Conservation (phyloP, 1,284 basidiomycete genomes). For the Anthracocystis panici-leucophaei region DNA sequence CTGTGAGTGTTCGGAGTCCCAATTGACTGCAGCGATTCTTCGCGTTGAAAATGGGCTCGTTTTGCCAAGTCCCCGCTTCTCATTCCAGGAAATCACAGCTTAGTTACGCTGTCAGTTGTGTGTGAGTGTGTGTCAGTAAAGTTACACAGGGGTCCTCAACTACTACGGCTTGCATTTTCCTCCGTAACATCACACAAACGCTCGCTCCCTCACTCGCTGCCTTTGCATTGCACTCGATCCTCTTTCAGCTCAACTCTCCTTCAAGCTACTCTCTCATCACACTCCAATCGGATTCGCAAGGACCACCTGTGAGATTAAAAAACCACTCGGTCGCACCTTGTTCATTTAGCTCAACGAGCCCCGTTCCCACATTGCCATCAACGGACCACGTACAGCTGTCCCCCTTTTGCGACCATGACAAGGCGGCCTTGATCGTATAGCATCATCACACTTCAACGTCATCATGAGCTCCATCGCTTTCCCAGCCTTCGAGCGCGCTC, state of each 20-base stretch:
- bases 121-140: background rate
- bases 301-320: background rate
- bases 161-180: background rate
- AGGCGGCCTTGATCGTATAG: slow-evolving; percentile 5
- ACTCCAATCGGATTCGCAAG: background rate
- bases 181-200: background rate
- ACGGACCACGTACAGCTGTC: background rate
- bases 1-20: no score
- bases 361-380: background rate
- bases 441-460: background rate
- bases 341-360: background rate
- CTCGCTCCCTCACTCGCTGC: background rate
- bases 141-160: slow-evolving; percentile 3
- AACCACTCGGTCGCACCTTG: no score
- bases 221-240: background rate
- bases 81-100: slow-evolving; percentile 1
- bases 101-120: background rate
- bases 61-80: background rate
- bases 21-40: slow-evolving; percentile 2
- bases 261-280: background rate
- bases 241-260: background rate
- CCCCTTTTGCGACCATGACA: slow-evolving; percentile 10
- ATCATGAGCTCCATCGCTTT: slow-evolving; percentile 44
- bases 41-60: background rate
- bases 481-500: slow-evolving; percentile 42